Evolutionary conservation across 1,284 basidiomycete genomes (phyloP).

Genomic region (Boletus semigastroideus): DNA sequence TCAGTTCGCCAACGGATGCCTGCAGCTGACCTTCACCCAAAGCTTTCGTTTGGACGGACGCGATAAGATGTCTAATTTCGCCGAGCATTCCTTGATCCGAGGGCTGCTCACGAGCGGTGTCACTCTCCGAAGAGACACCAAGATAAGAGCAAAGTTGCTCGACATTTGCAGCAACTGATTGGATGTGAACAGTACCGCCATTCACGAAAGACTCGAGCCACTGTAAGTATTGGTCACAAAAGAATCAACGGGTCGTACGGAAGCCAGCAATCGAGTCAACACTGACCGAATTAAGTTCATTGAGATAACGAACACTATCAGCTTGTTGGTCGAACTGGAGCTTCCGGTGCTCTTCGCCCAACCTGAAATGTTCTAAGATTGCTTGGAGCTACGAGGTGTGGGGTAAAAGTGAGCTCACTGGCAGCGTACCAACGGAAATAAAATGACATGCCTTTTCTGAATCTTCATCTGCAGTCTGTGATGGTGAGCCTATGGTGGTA

Average conservation of each 20-base stretch:
- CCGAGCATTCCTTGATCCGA: slow-evolving; percentile 20
- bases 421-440: neutral
- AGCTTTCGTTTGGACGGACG: slow-evolving; percentile 23
- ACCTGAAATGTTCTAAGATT: slow-evolving; percentile 45
- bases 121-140: slow-evolving; percentile 20
- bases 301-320: slow-evolving; percentile 71
- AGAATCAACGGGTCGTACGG: neutral
- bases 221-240: slow-evolving; percentile 34
- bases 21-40: slow-evolving; percentile 24
- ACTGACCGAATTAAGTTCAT: slow-evolving; percentile 67
- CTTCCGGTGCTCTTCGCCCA: slow-evolving; percentile 46
- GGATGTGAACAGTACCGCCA: slow-evolving; percentile 69
- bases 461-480: slow-evolving; percentile 5
- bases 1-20: slow-evolving; percentile 25
- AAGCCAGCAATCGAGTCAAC: neutral
- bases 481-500: neutral
- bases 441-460: slow-evolving; percentile 25
- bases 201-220: slow-evolving; percentile 84
- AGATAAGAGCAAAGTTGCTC: slow-evolving; percentile 59
- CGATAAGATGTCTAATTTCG: slow-evolving; percentile 28
- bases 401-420: neutral
- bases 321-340: slow-evolving; percentile 59
- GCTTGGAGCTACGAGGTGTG: slow-evolving; percentile 38
- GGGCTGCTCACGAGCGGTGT: neutral
- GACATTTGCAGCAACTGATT: slow-evolving; percentile 57